Percentiles rank a stretch among this genome's conserved stretches.
Conservation (phyloP, 177 flowering plant genomes). For the Tripterygium wilfordii region DNA sequence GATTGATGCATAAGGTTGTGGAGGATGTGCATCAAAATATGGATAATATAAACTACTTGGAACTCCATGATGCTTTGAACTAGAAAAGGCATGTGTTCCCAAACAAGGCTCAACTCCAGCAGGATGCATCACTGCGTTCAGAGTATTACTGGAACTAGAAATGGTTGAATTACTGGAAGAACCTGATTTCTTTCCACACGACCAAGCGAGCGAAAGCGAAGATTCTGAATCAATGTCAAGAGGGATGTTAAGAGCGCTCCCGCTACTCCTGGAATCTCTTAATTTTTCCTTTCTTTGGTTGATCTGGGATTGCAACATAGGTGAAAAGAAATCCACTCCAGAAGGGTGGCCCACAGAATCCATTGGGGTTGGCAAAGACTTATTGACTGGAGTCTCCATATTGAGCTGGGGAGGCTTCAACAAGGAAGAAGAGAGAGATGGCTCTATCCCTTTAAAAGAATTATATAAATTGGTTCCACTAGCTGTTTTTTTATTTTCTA, state of each 20-base stretch:
- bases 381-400: conserved; percentile 4
- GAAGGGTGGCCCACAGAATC: conserved; percentile 7
- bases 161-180: conserved; percentile 10
- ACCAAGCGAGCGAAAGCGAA: background rate
- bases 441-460: conserved; percentile 1
- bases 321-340: background rate
- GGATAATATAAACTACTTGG: too few relatives aligned
- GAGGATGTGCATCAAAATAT: too few relatives aligned
- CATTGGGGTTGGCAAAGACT: conserved; percentile 6
- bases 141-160: background rate
- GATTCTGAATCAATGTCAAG: too few relatives aligned
- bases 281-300: conserved; percentile 12
- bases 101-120: background rate
- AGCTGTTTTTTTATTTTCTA: conserved; percentile 9
- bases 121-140: background rate
- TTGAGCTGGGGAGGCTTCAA: background rate
- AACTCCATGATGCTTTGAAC: background rate
- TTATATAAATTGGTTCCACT: conserved; percentile 2
- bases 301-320: background rate
- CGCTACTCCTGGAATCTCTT: too few relatives aligned
- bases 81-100: background rate
- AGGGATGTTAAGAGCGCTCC: too few relatives aligned
- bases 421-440: conserved; percentile 1
- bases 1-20: too few relatives aligned
- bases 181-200: conserved; percentile 9